A percentile compares a stretch with the other conserved stretches of the same genome.
These are phyloP conservation scores for Phialocephala subalpina DNA, from an alignment of 2,329 filamentous ascomycete species.

Conservation along the genomic window DNA sequence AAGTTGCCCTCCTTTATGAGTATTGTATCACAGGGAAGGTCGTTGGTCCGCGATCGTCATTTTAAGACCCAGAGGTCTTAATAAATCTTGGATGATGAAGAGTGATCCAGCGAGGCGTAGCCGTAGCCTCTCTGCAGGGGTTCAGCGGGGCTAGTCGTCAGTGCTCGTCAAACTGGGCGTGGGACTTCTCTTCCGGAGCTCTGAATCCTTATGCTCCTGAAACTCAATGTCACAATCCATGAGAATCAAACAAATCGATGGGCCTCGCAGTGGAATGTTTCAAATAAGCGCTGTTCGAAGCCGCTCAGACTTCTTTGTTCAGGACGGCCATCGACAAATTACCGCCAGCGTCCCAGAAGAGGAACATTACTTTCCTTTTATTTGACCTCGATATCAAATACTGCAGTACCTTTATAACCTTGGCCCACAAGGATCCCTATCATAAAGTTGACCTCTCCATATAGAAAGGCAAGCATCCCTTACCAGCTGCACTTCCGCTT, in stretches of 20 bases:
- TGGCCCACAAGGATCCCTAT: neutral
- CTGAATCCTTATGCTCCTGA: neutral
- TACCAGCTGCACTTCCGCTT: neutral
- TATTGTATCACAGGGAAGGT: slow-evolving; percentile 9
- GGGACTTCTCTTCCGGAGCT: no score
- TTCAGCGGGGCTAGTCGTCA: neutral
- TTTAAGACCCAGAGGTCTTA: neutral
- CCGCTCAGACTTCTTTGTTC: neutral
- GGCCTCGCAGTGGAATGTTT: neutral
- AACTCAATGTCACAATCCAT: neutral
- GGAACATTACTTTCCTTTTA: neutral
- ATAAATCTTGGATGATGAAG: neutral
- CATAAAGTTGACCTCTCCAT: neutral
- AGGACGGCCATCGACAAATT: neutral
- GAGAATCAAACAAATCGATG: slow-evolving; percentile 2
- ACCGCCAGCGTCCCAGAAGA: neutral
- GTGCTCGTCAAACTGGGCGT: no score
- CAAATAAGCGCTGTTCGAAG: neutral
- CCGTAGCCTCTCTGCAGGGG: neutral
- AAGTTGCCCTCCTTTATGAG: slow-evolving; percentile 13
- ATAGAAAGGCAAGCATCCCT: neutral
- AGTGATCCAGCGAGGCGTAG: neutral
- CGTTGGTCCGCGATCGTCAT: slow-evolving; percentile 1
- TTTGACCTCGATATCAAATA: neutral
- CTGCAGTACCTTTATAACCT: neutral